Percentiles rank a stretch among this genome's conserved stretches.
phyloP scores from a whole-genome alignment of 345 rosid genomes.

The Mangifera indica region DNA sequence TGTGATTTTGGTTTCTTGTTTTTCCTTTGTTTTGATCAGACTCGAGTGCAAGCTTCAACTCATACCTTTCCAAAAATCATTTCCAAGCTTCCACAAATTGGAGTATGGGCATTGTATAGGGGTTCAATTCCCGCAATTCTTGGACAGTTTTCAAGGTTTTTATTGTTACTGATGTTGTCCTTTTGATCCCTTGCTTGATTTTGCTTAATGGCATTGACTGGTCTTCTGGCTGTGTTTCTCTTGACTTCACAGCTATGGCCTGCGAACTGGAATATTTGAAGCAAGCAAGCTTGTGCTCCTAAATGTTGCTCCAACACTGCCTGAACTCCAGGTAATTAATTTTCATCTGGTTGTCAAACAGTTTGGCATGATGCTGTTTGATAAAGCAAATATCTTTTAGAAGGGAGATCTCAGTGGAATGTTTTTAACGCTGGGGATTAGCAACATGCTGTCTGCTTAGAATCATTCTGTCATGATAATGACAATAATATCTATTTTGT shows the following conservation, averaged over 20 bases:
- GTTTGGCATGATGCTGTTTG: too few relatives aligned
- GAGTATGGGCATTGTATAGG: slow-evolving; percentile 76
- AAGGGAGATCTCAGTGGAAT: too few relatives aligned
- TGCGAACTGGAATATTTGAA: slow-evolving; percentile 95
- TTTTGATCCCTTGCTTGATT: neutral
- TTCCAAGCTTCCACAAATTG: slow-evolving; percentile 88
- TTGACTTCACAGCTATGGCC: slow-evolving; percentile 67
- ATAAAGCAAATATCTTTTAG: too few relatives aligned
- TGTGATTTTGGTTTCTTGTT: neutral
- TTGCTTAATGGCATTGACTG: slow-evolving; percentile 4
- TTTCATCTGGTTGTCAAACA: too few relatives aligned
- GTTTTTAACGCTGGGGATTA: too few relatives aligned
- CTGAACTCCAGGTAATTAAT: slow-evolving; percentile 71
- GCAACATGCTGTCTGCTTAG: too few relatives aligned
- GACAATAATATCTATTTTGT: too few relatives aligned
- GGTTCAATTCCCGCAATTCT: slow-evolving; percentile 96
- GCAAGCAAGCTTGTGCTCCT: slow-evolving; percentile 79
- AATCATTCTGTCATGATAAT: too few relatives aligned
- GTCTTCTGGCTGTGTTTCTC: slow-evolving; percentile 20
- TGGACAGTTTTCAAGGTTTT: slow-evolving; percentile 96
- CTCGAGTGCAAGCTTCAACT: slow-evolving; percentile 96
- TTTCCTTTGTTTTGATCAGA: slow-evolving; percentile 43
- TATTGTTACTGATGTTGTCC: slow-evolving; percentile 7
- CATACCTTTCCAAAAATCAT: slow-evolving; percentile 76
- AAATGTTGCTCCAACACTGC: slow-evolving; percentile 87